Percentiles rank a stretch among this genome's conserved stretches.
These are phyloP conservation scores for Planoprotostelium fungivorum DNA, from an alignment of 78 protist species.

Conservation along the genomic window DNA sequence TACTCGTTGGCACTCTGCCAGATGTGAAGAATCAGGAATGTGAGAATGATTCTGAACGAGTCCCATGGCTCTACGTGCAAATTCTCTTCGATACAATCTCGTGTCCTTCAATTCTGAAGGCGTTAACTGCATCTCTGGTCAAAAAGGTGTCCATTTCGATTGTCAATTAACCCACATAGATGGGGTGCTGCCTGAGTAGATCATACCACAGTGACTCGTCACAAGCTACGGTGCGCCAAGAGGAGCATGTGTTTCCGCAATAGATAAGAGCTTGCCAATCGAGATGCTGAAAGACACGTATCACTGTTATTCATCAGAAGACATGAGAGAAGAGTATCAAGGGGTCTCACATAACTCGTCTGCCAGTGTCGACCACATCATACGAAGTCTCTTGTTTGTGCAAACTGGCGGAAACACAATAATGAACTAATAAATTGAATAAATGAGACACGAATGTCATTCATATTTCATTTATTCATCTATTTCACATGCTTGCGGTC, in stretches of 20 bases:
- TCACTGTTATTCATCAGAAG: no score
- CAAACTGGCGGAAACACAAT: no score
- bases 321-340: no score
- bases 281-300: neutral
- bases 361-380: no score
- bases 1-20: neutral
- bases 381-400: no score
- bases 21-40: neutral
- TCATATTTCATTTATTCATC: no score
- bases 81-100: neutral
- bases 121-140: no score
- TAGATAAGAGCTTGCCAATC: neutral
- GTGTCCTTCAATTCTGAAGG: neutral
- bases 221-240: neutral
- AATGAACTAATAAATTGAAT: no score
- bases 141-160: neutral
- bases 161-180: neutral
- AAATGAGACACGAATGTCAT: no score
- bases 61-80: neutral
- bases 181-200: neutral
- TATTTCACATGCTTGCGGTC: no score
- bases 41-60: neutral
- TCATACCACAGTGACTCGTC: neutral
- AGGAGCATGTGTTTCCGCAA: neutral
- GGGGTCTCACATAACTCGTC: no score